Evolutionary conservation across 208 protist genomes (phyloP), one percentile per base, ranked within the genome.

Genomic region (Blechomonas ayalai): DNA sequence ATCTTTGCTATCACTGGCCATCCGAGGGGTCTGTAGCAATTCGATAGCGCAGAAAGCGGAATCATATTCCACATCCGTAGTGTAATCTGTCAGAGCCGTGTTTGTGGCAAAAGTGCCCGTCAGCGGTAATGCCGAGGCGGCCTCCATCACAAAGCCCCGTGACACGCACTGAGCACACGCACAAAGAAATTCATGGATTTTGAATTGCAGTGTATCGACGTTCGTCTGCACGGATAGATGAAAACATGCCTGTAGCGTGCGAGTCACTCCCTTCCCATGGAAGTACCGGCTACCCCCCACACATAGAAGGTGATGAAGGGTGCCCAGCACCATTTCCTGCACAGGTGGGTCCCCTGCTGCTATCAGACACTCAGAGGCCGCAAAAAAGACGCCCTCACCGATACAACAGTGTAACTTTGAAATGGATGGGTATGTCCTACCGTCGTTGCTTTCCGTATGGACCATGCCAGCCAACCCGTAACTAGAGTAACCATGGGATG

Each of bases 41-140:
- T 61, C 39, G 35, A 90, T 76, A 25, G 35, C 28, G 4, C 60
- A 71, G 38, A 66, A 79, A 1, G 62, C 59, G 12, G 75, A 65
- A 52, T 73, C 65, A 38, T 63, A 59, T 39, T 82, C 73, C 2
- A 90, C 75, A 43, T 90, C 75, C 5, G 68, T 36, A 5, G 59
- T 65, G 47, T 81, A 90, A 57, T 85, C 64, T 13, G 64, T 48
- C 20, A 90, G 53, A 7, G 69, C 23, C 9, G 81, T 83, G 24
- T 47, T 56, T 22, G 81, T 78, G 2, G 67, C 41, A 47, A 90
- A 90, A 3, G 41, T 61, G 35, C 26, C 31, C n/a, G n/a, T n/a
- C n/a, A n/a, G n/a, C n/a, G n/a, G n/a, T n/a, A n/a, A n/a, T n/a
- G n/a, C n/a, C n/a, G n/a, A n/a, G n/a, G n/a, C 22, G 22, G 52